Base-by-base conservation (phyloP, 164 flowering plant species). In the Magnolia sinica region DNA sequence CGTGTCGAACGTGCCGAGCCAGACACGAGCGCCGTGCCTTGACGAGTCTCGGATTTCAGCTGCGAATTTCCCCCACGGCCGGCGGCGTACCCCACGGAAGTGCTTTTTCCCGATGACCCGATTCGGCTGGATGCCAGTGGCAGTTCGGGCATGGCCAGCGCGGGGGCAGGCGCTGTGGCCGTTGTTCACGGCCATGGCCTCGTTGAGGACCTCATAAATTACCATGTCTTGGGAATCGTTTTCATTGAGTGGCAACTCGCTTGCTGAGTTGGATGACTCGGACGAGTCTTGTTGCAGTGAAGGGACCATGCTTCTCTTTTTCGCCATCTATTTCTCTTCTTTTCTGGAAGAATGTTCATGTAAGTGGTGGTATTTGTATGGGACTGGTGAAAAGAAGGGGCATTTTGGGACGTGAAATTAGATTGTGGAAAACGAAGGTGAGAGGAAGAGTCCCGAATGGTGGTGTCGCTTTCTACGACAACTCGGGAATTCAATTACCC, bases 61-160 rank as follows among this genome's bases (percentile, higher is more conserved):
- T 0, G 93, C 93, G 74, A 55, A 91, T 74, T 91, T 91, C 18
- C 96, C 96, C 96, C 96, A 91, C 3, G 96, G 93, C n/a, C 96
- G 88, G 8, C 90, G 84, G 77, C 96, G 75, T 19, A 91, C 96
- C 7, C 96, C 96, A 70, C 93, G 77, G 70, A 90, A 91, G 50
- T 85, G 89, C 81, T 80, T 86, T 81, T 85, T 85, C 22, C 63
- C 80, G 7, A 83, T 75, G 66, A 55, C 70, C 23, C 78, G n/a
- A 9, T 68, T 61, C 0, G 87, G 84, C 20, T 79, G 70, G 0
- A 77, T 50, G 72, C 70, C 64, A 65, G 27, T 67, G 5, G 8
- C 64, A 45, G 31, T 9, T 8, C 45, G 37, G 19, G 31, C 18
- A 14, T 64, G 50, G 80, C 49, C 16, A 50, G 13, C 72, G 51